phyloP scores from a whole-genome alignment of 768 basidiomycete genomes.

The button mushroom (Agaricus bisporus) region DNA sequence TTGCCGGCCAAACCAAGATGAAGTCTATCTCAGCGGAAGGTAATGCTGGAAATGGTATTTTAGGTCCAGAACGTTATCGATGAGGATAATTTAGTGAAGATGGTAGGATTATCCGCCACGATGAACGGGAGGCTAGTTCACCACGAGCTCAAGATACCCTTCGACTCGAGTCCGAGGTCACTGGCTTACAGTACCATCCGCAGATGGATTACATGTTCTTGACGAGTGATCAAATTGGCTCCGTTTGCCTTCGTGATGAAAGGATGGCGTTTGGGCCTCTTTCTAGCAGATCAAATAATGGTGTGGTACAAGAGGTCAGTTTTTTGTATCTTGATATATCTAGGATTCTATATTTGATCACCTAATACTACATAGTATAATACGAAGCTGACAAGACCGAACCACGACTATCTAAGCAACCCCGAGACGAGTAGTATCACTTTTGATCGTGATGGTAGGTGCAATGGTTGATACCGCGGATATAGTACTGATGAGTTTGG shows the following conservation, averaged over 20 bases:
- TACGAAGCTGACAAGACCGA: slow-evolving; percentile 36
- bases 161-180: slow-evolving; percentile 50
- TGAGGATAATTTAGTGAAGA: slow-evolving; percentile 47
- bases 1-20: slow-evolving; percentile 62
- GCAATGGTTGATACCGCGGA: not conserved
- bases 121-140: slow-evolving; percentile 35
- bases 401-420: slow-evolving; percentile 34
- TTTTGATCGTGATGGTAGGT: slow-evolving; percentile 63
- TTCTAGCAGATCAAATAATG: slow-evolving; percentile 35
- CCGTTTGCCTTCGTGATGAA: slow-evolving; percentile 60
- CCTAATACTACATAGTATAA: slow-evolving; percentile 37
- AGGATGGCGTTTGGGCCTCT: slow-evolving; percentile 68
- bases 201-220: slow-evolving; percentile 61
- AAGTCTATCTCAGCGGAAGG: slow-evolving; percentile 68
- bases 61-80: not conserved
- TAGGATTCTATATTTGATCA: slow-evolving; percentile 2
- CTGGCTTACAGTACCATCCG: slow-evolving; percentile 65
- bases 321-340: not conserved
- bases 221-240: slow-evolving; percentile 53
- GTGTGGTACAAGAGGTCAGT: slow-evolving; percentile 49
- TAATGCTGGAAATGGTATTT: slow-evolving; percentile 18
- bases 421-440: slow-evolving; percentile 65
- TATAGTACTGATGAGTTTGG: not conserved
- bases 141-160: slow-evolving; percentile 43
- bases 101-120: slow-evolving; percentile 59